phyloP scores from a whole-genome alignment of 805 yeast genomes.

The Candida argentea region DNA sequence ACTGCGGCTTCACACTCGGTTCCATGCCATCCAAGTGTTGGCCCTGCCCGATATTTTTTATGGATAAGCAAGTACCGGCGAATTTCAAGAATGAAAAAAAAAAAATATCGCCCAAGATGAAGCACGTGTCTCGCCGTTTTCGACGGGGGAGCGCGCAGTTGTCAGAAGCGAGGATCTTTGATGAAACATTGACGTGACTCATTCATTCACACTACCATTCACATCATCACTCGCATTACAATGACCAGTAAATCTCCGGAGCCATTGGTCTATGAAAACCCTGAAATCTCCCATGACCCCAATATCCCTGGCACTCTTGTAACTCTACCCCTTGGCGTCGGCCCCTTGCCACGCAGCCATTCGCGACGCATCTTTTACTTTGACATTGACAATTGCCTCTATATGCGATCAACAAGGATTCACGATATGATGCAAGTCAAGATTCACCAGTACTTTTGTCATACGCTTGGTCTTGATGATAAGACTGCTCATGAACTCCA shows the following conservation, averaged over 20 bases:
- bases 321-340: constrained; percentile 20
- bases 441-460: constrained; percentile 73
- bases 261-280: constrained; percentile 13
- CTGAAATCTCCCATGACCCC: constrained; percentile 10
- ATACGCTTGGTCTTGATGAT: constrained; percentile 47
- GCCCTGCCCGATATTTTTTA: too few relatives aligned
- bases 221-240: too few relatives aligned
- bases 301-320: constrained; percentile 11
- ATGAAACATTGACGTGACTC: too few relatives aligned
- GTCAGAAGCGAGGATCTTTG: too few relatives aligned
- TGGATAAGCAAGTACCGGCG: too few relatives aligned
- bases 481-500: constrained; percentile 70
- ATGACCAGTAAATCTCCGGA: constrained; percentile 6
- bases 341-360: constrained; percentile 22
- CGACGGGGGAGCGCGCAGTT: too few relatives aligned
- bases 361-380: constrained; percentile 51
- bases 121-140: too few relatives aligned
- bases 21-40: too few relatives aligned
- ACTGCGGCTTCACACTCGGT: too few relatives aligned
- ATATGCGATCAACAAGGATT: constrained; percentile 61
- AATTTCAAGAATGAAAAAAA: too few relatives aligned
- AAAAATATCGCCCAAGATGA: too few relatives aligned
- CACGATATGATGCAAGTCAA: constrained; percentile 83
- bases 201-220: too few relatives aligned
- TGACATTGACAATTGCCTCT: constrained; percentile 90